Evolutionary conservation across 225 moss, liverwort and hornwort genomes (phyloP).

Genomic region (Straminergon stramineum): DNA sequence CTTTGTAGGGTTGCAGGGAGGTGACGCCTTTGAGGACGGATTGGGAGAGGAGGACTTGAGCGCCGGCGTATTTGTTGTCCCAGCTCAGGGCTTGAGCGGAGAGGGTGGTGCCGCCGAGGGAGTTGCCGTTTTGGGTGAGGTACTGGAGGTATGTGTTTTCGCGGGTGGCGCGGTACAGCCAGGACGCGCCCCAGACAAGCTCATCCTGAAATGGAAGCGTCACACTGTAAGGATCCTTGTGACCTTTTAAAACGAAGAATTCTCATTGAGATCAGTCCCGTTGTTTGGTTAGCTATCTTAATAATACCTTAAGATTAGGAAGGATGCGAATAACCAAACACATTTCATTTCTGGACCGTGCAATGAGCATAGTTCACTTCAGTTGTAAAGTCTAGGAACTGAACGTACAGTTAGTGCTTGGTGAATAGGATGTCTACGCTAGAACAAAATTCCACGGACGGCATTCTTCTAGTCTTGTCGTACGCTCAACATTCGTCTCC

Average conservation of each 20-base stretch:
- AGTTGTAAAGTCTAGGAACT: not conserved
- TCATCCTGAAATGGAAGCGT: slow-evolving; percentile 18
- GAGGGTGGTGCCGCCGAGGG: slow-evolving; percentile 14
- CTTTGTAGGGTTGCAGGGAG: slow-evolving; percentile 10
- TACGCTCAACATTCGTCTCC: not conserved
- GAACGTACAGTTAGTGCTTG: not conserved
- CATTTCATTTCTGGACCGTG: not conserved
- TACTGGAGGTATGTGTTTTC: slow-evolving; percentile 24
- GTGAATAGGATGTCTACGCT: no score
- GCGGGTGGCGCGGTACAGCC: slow-evolving; percentile 58
- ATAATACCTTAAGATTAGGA: not conserved
- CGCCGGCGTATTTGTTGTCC: slow-evolving; percentile 75
- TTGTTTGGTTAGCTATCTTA: not conserved
- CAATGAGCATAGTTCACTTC: not conserved
- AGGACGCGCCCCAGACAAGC: slow-evolving; percentile 43
- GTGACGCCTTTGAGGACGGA: not conserved
- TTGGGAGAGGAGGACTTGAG: slow-evolving; percentile 43
- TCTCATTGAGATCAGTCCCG: not conserved
- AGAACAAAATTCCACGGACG: not conserved
- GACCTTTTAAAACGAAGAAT: not conserved
- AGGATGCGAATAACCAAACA: not conserved
- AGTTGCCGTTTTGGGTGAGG: slow-evolving; percentile 6
- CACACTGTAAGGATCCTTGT: not conserved
- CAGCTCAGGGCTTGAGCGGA: slow-evolving; percentile 43
- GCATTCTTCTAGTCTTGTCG: not conserved